Conservation (phyloP, 345 rosid species). For the Lumnitzera littorea region DNA sequence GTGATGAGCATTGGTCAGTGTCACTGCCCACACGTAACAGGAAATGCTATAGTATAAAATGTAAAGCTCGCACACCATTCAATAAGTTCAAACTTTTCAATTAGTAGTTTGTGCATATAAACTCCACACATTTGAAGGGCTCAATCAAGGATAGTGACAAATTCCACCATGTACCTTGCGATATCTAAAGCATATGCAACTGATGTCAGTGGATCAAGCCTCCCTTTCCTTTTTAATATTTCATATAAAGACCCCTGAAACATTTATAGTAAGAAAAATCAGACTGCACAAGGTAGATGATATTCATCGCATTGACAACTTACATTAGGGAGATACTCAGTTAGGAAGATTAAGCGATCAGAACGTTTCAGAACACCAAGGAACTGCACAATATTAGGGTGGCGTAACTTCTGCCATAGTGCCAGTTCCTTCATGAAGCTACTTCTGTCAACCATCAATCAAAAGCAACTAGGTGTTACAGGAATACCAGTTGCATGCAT, state of each 20-base stretch:
- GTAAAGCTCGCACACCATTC: too few species aligned
- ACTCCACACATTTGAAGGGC: too few species aligned
- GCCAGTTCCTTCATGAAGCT: slow-evolving; percentile 51
- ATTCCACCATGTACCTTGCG: slow-evolving; percentile 36
- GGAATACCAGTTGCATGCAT: not conserved
- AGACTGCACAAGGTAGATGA: not conserved
- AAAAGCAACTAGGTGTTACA: not conserved
- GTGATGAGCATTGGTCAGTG: too few species aligned
- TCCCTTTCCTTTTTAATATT: slow-evolving; percentile 44
- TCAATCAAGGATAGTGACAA: not conserved
- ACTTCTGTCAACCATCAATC: slow-evolving; percentile 16
- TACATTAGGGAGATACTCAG: slow-evolving; percentile 57
- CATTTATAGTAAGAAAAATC: slow-evolving; percentile 13
- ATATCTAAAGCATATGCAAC: slow-evolving; percentile 56
- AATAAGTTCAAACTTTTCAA: too few species aligned
- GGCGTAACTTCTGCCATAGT: slow-evolving; percentile 58
- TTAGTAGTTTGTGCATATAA: too few species aligned
- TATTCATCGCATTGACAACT: slow-evolving; percentile 10
- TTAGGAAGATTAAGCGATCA: slow-evolving; percentile 51
- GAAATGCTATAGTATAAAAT: too few species aligned
- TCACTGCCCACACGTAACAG: too few species aligned
- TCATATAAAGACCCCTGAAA: slow-evolving; percentile 55
- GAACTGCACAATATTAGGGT: slow-evolving; percentile 69
- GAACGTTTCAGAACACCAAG: slow-evolving; percentile 55
- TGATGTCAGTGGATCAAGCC: slow-evolving; percentile 39